Conservation (phyloP, 2,329 filamentous ascomycete species). For the Colletotrichum ledebouriae region DNA sequence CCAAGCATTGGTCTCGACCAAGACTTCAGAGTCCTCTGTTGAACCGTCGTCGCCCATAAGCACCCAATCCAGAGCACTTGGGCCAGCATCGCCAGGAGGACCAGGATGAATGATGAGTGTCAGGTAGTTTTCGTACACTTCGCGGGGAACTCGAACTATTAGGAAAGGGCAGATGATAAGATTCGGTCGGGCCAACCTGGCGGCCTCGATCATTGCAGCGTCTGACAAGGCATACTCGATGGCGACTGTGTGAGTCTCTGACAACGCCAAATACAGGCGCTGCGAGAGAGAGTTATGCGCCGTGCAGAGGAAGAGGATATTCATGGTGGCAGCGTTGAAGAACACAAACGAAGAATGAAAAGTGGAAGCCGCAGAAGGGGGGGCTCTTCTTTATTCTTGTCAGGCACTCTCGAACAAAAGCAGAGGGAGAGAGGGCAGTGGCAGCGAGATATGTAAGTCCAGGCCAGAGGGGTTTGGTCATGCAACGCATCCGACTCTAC, state of each 20-base stretch:
- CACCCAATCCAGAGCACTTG: conserved; percentile 58
- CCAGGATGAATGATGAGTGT: conserved; percentile 58
- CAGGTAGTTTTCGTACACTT: conserved; percentile 53
- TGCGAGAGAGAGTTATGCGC: conserved; percentile 60
- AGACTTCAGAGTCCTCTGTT: conserved; percentile 47
- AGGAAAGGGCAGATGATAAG: conserved; percentile 59
- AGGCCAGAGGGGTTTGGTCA: conserved; percentile 20
- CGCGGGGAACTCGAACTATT: conserved; percentile 53
- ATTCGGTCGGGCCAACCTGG: conserved; percentile 52
- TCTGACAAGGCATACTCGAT: conserved; percentile 55
- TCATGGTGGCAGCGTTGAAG: conserved; percentile 46
- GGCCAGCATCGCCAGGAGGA: conserved; percentile 57
- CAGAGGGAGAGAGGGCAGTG: conserved; percentile 19
- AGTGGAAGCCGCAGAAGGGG: neutral
- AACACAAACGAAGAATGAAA: conserved; percentile 2
- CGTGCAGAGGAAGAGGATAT: conserved; percentile 59
- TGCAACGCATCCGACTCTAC: conserved; percentile 6
- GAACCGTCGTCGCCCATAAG: conserved; percentile 58
- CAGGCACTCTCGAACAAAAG: neutral
- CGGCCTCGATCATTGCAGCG: conserved; percentile 54
- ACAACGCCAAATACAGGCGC: conserved; percentile 53
- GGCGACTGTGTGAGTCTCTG: conserved; percentile 53
- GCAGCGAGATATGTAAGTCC: conserved; percentile 32
- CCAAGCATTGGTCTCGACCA: conserved; percentile 48
- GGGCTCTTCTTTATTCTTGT: neutral